Evolutionary conservation across 2,329 filamentous ascomycete genomes (phyloP).

Genomic region (Chaetomiaceae sp.): DNA sequence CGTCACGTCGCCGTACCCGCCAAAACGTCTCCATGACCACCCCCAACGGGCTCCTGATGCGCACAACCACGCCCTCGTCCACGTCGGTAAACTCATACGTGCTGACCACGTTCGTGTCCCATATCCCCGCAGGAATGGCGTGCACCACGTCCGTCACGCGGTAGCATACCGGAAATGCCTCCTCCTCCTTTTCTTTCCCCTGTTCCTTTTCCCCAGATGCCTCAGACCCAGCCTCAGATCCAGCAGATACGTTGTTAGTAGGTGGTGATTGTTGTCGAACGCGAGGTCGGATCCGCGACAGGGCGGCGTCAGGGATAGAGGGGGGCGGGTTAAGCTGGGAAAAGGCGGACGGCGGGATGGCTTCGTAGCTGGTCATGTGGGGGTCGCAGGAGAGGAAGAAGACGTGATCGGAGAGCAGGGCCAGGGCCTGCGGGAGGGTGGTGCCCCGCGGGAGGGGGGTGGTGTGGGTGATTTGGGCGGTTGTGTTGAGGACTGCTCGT

Average conservation of each 20-base stretch:
- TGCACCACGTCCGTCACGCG: constrained; percentile 47
- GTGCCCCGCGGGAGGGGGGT: constrained; percentile 39
- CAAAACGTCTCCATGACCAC: constrained; percentile 51
- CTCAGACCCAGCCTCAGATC: background rate
- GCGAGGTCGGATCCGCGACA: constrained; percentile 21
- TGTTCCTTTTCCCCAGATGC: background rate
- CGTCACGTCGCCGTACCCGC: constrained; percentile 31
- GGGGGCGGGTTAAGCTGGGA: constrained; percentile 18
- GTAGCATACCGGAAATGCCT: constrained; percentile 36
- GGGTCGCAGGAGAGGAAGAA: constrained; percentile 51
- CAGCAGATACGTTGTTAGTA: too few relatives aligned
- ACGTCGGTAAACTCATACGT: constrained; percentile 50
- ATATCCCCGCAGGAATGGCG: constrained; percentile 49
- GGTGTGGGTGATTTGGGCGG: constrained; percentile 38
- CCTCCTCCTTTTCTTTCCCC: constrained; percentile 20
- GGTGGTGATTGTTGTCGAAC: constrained; percentile 4
- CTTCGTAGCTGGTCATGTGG: constrained; percentile 42
- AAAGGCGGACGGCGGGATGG: constrained; percentile 25
- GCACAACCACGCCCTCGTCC: constrained; percentile 46
- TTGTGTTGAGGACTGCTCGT: constrained; percentile 39
- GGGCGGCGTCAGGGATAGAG: constrained; percentile 25
- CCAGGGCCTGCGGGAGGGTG: constrained; percentile 35
- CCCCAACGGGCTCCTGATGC: constrained; percentile 47
- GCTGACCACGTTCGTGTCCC: constrained; percentile 51
- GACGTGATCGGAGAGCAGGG: constrained; percentile 46